phyloP scores from a whole-genome alignment of 768 basidiomycete genomes.

The Xanthoconium purpureum region DNA sequence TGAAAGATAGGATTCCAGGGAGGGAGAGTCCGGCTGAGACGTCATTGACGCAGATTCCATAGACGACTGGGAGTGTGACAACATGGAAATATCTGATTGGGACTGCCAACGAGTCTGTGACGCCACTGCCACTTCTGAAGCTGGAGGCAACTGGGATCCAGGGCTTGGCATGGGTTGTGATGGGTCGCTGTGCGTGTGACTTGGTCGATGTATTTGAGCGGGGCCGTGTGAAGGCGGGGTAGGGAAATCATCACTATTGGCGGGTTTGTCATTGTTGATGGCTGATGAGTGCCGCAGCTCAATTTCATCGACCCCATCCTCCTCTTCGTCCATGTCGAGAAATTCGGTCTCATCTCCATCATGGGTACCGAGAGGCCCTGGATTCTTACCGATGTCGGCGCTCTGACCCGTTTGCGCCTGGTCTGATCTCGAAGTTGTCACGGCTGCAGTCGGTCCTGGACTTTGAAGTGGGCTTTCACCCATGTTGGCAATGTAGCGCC shows the following conservation, averaged over 20 bases:
- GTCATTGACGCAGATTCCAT: conserved; percentile 16
- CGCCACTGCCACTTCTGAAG: conserved; percentile 13
- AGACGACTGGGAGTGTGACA: conserved; percentile 25
- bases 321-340: conserved; percentile 53
- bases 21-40: conserved; percentile 29
- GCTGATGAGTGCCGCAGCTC: conserved; percentile 1
- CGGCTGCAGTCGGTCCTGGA: conserved; percentile 31
- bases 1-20: conserved; percentile 31
- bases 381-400: background rate
- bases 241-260: conserved; percentile 52
- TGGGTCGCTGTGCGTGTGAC: conserved; percentile 7
- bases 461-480: conserved; percentile 59
- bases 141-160: conserved; percentile 18
- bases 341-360: conserved; percentile 50
- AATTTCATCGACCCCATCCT: conserved; percentile 22
- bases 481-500: conserved; percentile 67
- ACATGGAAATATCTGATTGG: conserved; percentile 18
- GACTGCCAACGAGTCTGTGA: conserved; percentile 26
- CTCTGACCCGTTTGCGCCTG: background rate
- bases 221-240: conserved; percentile 39
- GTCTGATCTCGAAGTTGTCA: background rate
- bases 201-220: conserved; percentile 5
- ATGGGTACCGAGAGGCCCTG: conserved; percentile 9
- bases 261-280: conserved; percentile 30
- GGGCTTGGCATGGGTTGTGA: conserved; percentile 10